Base-by-base conservation (phyloP, 495 filamentous ascomycete genomes). In the Neurospora discreta region DNA sequence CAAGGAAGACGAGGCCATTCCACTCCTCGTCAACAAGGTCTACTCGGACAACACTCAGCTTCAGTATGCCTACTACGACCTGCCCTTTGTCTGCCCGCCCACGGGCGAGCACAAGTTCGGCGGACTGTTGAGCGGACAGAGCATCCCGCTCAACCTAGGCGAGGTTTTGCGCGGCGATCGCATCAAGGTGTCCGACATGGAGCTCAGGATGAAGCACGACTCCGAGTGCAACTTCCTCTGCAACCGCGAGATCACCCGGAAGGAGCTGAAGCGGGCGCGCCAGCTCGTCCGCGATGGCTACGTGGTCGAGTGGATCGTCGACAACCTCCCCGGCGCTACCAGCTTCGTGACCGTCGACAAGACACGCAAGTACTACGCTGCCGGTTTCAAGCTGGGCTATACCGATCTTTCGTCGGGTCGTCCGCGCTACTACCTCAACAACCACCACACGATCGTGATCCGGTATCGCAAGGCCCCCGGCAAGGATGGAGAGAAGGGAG, bases 251-350 rank as follows among this genome's bases (percentile, higher is more conserved):
- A 83, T 95, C 13, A 87, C 88, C 75, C 84, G 89, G 36, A 83
- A 84, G 30, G 91, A 89, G 69, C 80, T 97, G 70, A 88, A 90
- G 77, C 86, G 89, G 78, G 92, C 91, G 7, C 88, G 87, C 68
- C 84, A 94, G 71, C 82, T 98, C 74, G 90, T 97, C 60, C 87
- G 86, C 72, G 88, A 94, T 70, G 93, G 93, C 46, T 97, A 97
- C 79, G 92, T 97, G 52, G 91, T 90, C 3, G 94, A 98, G 80
- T 98, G 94, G 94, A 98, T 98, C 76, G 93, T 95, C 58, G 94
- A 98, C 79, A 98, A 98, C 73, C 85, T 98, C 36, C 94, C 94
- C 11, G 94, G 94, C 9, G 94, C 94, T 46, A 97, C 94, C 5
- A 94, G 90, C 77, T 98, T 97, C 76, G 93, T 97, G 60, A 96